These are phyloP conservation scores for Neoscytalidium dimidiatum DNA, from an alignment of 2,329 filamentous ascomycete genomes.

Conservation along the genomic window DNA sequence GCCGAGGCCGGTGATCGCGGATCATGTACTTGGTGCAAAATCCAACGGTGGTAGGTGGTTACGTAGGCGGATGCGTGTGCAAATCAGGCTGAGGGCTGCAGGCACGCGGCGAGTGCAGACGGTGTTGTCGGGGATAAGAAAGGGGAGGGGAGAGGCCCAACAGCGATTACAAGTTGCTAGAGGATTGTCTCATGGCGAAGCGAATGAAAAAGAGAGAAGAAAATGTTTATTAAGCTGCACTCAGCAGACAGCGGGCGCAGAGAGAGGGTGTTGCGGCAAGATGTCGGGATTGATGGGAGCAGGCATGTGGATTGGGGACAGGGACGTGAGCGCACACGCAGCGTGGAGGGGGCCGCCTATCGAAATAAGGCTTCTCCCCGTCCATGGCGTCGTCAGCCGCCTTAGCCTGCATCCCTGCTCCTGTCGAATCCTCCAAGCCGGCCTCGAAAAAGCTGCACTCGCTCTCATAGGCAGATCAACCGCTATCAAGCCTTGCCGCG, in stretches of 20 bases:
- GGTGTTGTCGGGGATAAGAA: neutral
- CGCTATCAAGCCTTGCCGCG: neutral
- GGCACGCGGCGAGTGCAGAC: neutral
- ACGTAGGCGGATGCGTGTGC: slow-evolving; percentile 11
- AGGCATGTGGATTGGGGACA: slow-evolving; percentile 5
- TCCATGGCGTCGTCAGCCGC: slow-evolving; percentile 7
- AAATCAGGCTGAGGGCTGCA: neutral
- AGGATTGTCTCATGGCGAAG: neutral
- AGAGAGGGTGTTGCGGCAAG: neutral
- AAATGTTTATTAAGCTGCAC: neutral
- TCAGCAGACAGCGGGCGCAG: neutral
- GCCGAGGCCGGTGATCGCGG: neutral
- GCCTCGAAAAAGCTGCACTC: neutral
- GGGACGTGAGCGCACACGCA: slow-evolving; percentile 1
- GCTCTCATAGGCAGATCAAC: neutral
- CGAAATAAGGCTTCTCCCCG: slow-evolving; percentile 12
- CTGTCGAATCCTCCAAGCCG: neutral
- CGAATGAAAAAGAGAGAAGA: neutral
- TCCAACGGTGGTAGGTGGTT: neutral
- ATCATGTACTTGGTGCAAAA: neutral
- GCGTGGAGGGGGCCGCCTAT: slow-evolving; percentile 2
- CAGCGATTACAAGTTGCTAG: neutral
- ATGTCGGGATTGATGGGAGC: neutral
- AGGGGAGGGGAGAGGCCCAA: neutral
- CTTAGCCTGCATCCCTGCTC: neutral